These are phyloP conservation scores for Brassica incana DNA, from an alignment of 345 rosid species.

Conservation along the genomic window DNA sequence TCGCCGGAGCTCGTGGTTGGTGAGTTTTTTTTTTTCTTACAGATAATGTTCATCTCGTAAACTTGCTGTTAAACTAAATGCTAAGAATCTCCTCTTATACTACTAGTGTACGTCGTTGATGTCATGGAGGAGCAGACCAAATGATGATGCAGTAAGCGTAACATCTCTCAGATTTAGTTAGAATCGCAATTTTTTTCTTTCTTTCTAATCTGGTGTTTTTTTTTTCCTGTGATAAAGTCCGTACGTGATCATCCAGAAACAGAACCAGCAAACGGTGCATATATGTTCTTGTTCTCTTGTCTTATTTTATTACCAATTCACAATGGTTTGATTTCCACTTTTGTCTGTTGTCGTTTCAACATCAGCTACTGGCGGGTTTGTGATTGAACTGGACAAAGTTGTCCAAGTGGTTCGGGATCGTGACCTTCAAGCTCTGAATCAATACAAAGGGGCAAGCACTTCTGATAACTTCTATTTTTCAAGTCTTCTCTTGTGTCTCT, in stretches of 20 bases:
- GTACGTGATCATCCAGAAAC: background rate
- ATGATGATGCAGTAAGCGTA: background rate
- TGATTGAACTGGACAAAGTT: conserved; percentile 57
- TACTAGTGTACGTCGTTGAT: background rate
- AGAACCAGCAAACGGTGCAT: background rate
- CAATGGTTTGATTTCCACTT: background rate
- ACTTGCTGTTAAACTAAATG: background rate
- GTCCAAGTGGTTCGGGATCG: conserved; percentile 56
- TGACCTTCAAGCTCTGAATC: conserved; percentile 46
- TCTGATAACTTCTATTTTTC: too few species aligned
- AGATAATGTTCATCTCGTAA: background rate
- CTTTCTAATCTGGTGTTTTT: background rate
- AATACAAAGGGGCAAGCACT: conserved; percentile 30
- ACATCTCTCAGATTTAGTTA: background rate
- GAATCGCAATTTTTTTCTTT: background rate
- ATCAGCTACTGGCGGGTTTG: conserved; percentile 41
- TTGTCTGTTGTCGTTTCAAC: background rate
- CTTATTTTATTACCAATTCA: too few species aligned
- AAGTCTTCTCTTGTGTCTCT: too few species aligned
- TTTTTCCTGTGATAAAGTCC: background rate
- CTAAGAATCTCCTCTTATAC: background rate
- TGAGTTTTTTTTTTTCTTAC: background rate
- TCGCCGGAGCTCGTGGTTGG: background rate
- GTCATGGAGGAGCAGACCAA: background rate
- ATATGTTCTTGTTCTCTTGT: background rate